Base-by-base conservation (phyloP, 2,329 filamentous ascomycete genomes). In the Cordyceps fumosorosea region DNA sequence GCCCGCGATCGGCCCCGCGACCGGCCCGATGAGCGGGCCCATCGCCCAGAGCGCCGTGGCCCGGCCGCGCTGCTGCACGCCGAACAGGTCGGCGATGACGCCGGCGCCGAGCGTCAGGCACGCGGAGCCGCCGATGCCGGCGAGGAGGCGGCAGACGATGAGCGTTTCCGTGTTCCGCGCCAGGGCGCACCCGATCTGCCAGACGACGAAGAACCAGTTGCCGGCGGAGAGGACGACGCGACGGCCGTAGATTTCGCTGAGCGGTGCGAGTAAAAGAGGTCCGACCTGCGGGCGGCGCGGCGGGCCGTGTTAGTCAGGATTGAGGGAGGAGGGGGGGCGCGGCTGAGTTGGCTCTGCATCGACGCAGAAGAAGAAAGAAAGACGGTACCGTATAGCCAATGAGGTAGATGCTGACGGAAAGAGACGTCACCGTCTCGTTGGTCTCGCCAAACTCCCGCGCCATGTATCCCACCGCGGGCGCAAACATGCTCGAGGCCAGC, bases 101-200 rank as follows among this genome's bases (percentile, higher is more conserved):
- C 87, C 87, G 16, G 85, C 85, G 0, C 85, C 87, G 67, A 86
- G 87, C 1, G 85, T 89, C 5, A 90, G 77, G 1, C 86, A 85
- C 0, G 85, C 85, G 0, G 81, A 81, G 3, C 82, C 85, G 62
- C 84, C 84, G 55, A 86, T 77, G 0, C 83, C 85, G 26, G 80
- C 77, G 58, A 87, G 81, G 71, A 89, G 88, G 8, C 86, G 79
- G 2, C 83, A 85, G 11, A 86, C 73, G 69, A 88, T 78, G 8
- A 90, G 70, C 2, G 85, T 85, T 65, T 86, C 83, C 24, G 88
- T 76, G 67, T 88, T 84, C 66, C 86, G 83, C 5, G 83, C 79
- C n/a, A 89, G 72, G 3, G 71, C 72, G 2, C 69, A 69, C 1
- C 62, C 68, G 5, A 71, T 61, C 24, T 67, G 67, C 63, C 87